Evolutionary conservation across 202 grass and related monocot genomes (phyloP).

Genomic region (Musa balbisiana): DNA sequence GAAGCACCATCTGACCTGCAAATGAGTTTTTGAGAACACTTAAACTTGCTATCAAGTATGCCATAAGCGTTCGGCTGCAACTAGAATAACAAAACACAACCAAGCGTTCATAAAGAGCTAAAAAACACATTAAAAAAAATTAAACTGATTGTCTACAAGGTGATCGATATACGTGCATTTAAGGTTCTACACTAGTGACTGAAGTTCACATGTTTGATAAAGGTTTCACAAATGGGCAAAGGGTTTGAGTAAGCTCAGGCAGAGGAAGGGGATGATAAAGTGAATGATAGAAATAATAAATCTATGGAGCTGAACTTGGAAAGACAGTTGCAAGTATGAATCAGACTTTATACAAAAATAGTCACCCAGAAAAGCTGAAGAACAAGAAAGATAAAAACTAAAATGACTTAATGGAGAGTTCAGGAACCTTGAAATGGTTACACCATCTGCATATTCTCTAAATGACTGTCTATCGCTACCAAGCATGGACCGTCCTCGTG

Average conservation of each 20-base stretch:
- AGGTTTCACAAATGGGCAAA: no score
- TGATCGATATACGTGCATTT: no score
- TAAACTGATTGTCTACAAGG: no score
- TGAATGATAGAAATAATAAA: no score
- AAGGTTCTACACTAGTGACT: no score
- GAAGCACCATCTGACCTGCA: conserved; percentile 82
- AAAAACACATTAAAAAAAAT: no score
- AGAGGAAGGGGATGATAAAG: no score
- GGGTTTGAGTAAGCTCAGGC: no score
- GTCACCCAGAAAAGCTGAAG: not conserved
- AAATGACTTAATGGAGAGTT: not conserved
- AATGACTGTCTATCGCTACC: conserved; percentile 69
- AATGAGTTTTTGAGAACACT: not conserved
- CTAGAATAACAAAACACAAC: no score
- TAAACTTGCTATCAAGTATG: not conserved
- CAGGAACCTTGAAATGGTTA: conserved; percentile 64
- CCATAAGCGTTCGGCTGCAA: no score
- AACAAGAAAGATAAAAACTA: conserved; percentile 13
- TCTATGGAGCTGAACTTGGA: not conserved
- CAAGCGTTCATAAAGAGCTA: no score
- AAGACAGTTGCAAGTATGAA: not conserved
- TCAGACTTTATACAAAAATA: not conserved
- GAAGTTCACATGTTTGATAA: no score
- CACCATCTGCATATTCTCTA: conserved; percentile 65
- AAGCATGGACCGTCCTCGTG: conserved; percentile 82